These are phyloP conservation scores for Trichoderma gracile DNA, from an alignment of 2,329 filamentous ascomycete species.

Conservation along the genomic window DNA sequence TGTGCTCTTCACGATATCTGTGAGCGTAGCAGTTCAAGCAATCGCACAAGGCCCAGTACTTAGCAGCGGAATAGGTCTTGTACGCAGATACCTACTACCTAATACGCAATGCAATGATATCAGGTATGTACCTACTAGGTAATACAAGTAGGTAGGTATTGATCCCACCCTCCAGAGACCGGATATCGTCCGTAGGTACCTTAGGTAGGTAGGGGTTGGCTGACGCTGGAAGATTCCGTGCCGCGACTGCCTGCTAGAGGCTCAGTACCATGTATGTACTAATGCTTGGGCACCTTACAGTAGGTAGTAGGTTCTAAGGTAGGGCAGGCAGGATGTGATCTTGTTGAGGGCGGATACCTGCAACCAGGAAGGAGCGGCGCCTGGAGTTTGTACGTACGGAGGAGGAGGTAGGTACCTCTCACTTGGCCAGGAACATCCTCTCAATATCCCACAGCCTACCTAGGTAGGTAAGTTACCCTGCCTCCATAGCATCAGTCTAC, in stretches of 20 bases:
- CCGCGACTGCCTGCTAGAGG: background rate
- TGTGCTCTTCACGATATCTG: too few species aligned
- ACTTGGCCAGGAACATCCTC: background rate
- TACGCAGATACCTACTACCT: too few species aligned
- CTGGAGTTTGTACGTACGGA: background rate
- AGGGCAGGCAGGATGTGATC: background rate
- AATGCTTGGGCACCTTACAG: background rate
- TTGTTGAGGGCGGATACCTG: background rate
- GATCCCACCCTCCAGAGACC: background rate
- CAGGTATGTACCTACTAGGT: too few species aligned
- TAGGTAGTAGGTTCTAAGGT: background rate
- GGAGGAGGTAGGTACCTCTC: background rate
- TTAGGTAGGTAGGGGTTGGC: background rate
- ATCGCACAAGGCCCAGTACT: too few species aligned
- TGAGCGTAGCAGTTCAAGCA: too few species aligned
- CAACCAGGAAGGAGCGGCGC: too few species aligned
- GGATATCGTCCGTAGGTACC: conserved; percentile 1
- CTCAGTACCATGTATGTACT: background rate
- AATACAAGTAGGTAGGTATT: background rate
- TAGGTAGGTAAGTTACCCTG: too few species aligned
- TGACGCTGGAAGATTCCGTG: background rate
- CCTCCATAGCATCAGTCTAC: too few species aligned
- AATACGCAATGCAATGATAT: too few species aligned
- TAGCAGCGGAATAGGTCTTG: too few species aligned
- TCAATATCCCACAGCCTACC: too few species aligned